Base-by-base conservation (phyloP, 352 stramenopile genomes). In the Phytophthora meadii region DNA sequence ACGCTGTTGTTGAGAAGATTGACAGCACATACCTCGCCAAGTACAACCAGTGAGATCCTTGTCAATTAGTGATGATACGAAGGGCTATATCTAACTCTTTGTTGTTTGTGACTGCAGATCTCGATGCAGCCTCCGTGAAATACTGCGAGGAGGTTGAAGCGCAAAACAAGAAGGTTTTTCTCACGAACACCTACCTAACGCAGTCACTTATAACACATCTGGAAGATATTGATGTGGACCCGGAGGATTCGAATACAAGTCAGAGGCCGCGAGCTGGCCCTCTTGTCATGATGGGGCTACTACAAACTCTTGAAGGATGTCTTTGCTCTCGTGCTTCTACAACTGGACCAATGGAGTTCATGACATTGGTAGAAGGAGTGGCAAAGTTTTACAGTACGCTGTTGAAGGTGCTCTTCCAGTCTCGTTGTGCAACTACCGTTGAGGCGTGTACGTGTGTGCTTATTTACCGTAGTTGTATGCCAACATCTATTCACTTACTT, bases 231-330 rank as follows among this genome's bases (percentile, higher is more conserved):
- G 74, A 87, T 19, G 62, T 89, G 25, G 74, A 84, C 41, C 71
- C 70, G 7, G 57, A 58, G 8, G 45, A 49, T 14, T 62, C 56
- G n/a, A 70, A 37, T 61, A 44, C 55, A 7, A 47, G 27, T 51
- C 32, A 50, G 3, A 51, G 47, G 11, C 57, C 48, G 4, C 64
- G 28, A 17, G 66, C 45, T 51, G 87, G 87, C 0, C 85, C 89
- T 25, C 79, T 98, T 37, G 89, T 97, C 37, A 77, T 98, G 50
- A 97, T 98, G 88, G 91, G 90, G 1, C 64, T 97, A 50, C 82
- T 97, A 39, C 83, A 97, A 55, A 95, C 94, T 14, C 73, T 99
- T 0, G 95, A 99, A 69, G 85, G 75, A 7, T 82, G 94, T 22
- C 62, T 99, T 12, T 98, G 91, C 61, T 97, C 91, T 8, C 82